phyloP scores from a whole-genome alignment of 192 early-diverging fungal species.

The Cladochytrium replicatum region DNA sequence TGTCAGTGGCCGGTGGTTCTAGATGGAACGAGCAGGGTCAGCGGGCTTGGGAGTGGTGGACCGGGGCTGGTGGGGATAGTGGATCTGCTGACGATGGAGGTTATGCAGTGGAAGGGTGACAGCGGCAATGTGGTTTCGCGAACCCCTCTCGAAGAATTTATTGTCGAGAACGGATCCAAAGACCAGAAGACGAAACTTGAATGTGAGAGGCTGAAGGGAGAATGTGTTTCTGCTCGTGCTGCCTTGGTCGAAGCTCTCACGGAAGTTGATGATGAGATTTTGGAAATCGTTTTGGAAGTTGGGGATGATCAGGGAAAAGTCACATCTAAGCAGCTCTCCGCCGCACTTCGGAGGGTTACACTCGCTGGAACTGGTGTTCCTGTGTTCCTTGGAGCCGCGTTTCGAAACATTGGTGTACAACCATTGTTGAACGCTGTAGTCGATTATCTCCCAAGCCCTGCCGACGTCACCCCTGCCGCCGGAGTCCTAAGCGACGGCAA shows the following conservation, averaged over 20 bases:
- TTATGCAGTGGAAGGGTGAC: slow-evolving; percentile 48
- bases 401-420: slow-evolving; percentile 86
- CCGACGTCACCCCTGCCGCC: slow-evolving; percentile 51
- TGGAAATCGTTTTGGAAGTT: slow-evolving; percentile 72
- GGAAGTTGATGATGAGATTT: slow-evolving; percentile 70
- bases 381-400: slow-evolving; percentile 79
- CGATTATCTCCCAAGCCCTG: slow-evolving; percentile 75
- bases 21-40: slow-evolving; percentile 18
- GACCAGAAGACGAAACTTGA: slow-evolving; percentile 2
- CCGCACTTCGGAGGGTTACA: slow-evolving; percentile 63
- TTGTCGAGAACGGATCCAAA: background rate
- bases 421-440: slow-evolving; percentile 81
- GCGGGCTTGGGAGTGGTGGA: slow-evolving; percentile 20
- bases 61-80: slow-evolving; percentile 47
- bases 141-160: background rate
- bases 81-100: slow-evolving; percentile 66
- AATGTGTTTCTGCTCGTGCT: slow-evolving; percentile 46
- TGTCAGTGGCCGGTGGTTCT: slow-evolving; percentile 60
- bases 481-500: slow-evolving; percentile 37
- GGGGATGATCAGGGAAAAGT: slow-evolving; percentile 62
- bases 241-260: slow-evolving; percentile 72
- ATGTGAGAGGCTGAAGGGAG: slow-evolving; percentile 22
- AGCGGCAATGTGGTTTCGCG: slow-evolving; percentile 30
- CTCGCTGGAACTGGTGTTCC: slow-evolving; percentile 61
- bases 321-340: slow-evolving; percentile 45